These are phyloP conservation scores for Penicillium sp. DNA, from an alignment of 2,329 filamentous ascomycete genomes.

Conservation along the genomic window DNA sequence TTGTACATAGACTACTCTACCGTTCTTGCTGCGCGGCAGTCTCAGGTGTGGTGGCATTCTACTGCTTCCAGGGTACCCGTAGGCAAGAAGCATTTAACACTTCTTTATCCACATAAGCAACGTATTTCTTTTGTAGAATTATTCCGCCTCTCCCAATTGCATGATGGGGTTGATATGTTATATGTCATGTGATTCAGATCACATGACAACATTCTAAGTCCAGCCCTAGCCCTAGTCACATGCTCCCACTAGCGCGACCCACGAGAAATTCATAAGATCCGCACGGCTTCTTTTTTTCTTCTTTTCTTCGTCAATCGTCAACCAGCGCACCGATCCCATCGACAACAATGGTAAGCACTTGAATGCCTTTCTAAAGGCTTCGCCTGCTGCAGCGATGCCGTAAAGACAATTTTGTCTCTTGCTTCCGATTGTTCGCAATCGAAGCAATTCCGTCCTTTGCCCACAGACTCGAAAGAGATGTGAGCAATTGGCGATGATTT, in stretches of 20 bases:
- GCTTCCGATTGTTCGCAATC: constrained; percentile 28
- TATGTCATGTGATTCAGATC: background rate
- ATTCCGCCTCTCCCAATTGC: background rate
- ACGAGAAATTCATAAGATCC: constrained; percentile 29
- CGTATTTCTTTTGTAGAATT: background rate
- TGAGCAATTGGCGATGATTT: constrained; percentile 41
- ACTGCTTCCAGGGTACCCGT: background rate
- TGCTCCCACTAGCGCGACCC: constrained; percentile 32
- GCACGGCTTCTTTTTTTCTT: constrained; percentile 24
- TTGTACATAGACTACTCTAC: constrained; percentile 6
- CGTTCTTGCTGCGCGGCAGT: background rate
- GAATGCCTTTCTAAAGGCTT: constrained; percentile 37
- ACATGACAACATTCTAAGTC: background rate
- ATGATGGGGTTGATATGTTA: background rate
- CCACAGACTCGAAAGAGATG: constrained; percentile 29
- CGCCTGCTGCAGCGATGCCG: constrained; percentile 25
- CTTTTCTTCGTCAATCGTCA: constrained; percentile 42
- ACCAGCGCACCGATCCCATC: constrained; percentile 50
- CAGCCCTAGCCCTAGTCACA: constrained; percentile 23
- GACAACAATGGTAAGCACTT: constrained; percentile 60
- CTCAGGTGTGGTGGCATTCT: constrained; percentile 12
- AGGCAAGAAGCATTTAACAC: background rate
- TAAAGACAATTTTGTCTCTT: constrained; percentile 19
- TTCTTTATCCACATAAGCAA: background rate
- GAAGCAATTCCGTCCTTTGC: constrained; percentile 39